phyloP scores from a whole-genome alignment of 371 early-diverging fungal species.

The Chytridium lagenaria region DNA sequence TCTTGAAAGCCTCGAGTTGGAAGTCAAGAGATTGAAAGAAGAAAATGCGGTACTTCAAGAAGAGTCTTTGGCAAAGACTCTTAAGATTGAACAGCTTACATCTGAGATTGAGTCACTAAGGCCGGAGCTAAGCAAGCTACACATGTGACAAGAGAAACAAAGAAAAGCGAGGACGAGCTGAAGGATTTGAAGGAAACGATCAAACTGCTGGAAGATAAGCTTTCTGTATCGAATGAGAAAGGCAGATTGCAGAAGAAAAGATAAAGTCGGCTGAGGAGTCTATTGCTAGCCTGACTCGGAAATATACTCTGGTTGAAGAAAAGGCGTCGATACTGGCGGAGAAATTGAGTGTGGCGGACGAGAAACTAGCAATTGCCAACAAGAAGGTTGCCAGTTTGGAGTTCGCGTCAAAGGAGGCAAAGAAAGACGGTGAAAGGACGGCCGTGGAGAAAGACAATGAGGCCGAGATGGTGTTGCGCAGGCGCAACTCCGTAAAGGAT shows the following conservation, averaged over 20 bases:
- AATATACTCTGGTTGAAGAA: not conserved
- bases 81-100: not conserved
- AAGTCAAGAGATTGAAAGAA: conserved; percentile 14
- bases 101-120: not conserved
- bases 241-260: not conserved
- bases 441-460: no score
- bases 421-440: no score
- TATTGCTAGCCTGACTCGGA: not conserved
- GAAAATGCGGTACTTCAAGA: conserved; percentile 2
- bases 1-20: conserved; percentile 29
- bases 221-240: not conserved
- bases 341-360: not conserved
- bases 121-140: not conserved
- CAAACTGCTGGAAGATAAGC: not conserved
- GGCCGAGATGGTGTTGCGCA: not conserved
- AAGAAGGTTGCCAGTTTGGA: not conserved
- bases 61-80: not conserved
- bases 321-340: not conserved
- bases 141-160: not conserved
- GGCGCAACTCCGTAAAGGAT: not conserved
- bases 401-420: not conserved
- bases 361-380: not conserved
- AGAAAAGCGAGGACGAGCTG: not conserved
- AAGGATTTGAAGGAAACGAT: not conserved
- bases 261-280: not conserved